A percentile compares a stretch with the other conserved stretches of the same genome.
These are phyloP conservation scores for Paramecium caudatum DNA, from an alignment of 73 alveolate species.

Conservation along the genomic window DNA sequence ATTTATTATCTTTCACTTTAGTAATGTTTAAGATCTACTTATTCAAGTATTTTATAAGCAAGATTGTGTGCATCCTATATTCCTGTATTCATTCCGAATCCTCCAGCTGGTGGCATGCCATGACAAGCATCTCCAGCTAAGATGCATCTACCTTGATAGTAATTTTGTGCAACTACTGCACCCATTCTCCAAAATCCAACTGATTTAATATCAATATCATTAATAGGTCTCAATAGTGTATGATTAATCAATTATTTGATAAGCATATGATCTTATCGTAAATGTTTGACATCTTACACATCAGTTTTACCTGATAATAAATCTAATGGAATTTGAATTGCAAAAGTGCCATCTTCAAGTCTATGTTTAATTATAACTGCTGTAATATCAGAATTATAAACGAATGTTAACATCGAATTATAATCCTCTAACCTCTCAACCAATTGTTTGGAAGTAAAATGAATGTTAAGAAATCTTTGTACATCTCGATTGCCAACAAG, in stretches of 20 bases:
- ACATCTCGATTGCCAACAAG: constrained; percentile 78
- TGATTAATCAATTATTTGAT: constrained; percentile 69
- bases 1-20: constrained; percentile 34
- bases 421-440: constrained; percentile 43
- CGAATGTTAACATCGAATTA: constrained; percentile 82
- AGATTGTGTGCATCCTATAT: constrained; percentile 81
- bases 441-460: constrained; percentile 73
- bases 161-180: constrained; percentile 77
- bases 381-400: constrained; percentile 80
- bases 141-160: constrained; percentile 26
- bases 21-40: background rate
- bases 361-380: constrained; percentile 83
- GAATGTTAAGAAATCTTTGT: constrained; percentile 80
- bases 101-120: constrained; percentile 86
- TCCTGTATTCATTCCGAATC: constrained; percentile 87
- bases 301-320: constrained; percentile 78
- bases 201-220: constrained; percentile 65
- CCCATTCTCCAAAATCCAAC: constrained; percentile 81
- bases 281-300: constrained; percentile 45
- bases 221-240: background rate
- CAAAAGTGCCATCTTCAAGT: constrained; percentile 79
- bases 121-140: constrained; percentile 85
- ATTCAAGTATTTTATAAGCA: constrained; percentile 69
- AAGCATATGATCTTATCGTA: constrained; percentile 22
- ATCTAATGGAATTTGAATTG: constrained; percentile 79